Conservation (phyloP, 345 rosid species). For the Salix brachista region DNA sequence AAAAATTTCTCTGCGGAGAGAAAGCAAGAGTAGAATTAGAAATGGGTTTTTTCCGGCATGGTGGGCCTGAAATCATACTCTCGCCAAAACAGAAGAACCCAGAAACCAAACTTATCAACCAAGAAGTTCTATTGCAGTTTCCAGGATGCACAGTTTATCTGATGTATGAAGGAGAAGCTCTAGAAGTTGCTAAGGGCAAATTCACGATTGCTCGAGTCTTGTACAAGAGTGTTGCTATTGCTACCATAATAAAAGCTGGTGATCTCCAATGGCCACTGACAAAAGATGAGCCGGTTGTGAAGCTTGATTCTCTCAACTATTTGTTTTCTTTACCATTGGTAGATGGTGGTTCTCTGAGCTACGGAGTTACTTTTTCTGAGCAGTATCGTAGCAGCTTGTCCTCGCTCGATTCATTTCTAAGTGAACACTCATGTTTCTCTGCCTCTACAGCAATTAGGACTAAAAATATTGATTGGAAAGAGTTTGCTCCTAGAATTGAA, state of each 20-base stretch:
- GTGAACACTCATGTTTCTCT: conserved; percentile 67
- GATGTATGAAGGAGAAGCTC: conserved; percentile 67
- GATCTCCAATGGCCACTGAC: conserved; percentile 83
- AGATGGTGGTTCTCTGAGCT: conserved; percentile 72
- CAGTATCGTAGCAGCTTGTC: conserved; percentile 28
- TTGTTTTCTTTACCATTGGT: conserved; percentile 73
- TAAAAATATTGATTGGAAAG: conserved; percentile 60
- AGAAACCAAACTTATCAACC: conserved; percentile 32
- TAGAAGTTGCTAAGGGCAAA: conserved; percentile 61
- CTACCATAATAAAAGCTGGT: conserved; percentile 65
- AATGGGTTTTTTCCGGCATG: neutral
- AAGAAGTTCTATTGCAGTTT: conserved; percentile 47
- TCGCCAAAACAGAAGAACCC: conserved; percentile 12
- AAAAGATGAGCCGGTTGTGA: conserved; percentile 88
- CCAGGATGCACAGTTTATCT: conserved; percentile 73
- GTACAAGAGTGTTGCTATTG: conserved; percentile 53
- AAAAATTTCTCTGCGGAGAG: neutral
- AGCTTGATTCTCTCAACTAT: conserved; percentile 64
- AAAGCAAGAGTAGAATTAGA: neutral
- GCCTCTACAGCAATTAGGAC: conserved; percentile 21
- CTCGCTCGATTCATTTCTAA: conserved; percentile 56
- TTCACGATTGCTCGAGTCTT: conserved; percentile 50
- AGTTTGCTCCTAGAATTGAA: conserved; percentile 77
- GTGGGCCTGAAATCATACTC: neutral
- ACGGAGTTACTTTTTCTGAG: conserved; percentile 62